Base-by-base conservation (phyloP, 495 filamentous ascomycete genomes). In the Xylaria intraflava region DNA sequence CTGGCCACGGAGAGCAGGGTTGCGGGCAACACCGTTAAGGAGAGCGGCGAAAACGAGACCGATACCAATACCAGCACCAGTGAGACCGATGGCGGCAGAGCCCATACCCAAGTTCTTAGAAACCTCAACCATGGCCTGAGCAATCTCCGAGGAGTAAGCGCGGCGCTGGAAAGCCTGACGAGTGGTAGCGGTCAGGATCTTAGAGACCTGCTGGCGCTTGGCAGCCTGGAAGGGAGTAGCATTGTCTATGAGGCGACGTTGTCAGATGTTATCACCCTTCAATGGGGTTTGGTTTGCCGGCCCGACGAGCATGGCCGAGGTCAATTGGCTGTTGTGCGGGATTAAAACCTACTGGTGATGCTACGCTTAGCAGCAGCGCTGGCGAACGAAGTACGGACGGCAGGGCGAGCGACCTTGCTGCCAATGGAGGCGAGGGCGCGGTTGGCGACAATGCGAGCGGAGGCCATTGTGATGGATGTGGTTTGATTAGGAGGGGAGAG, bases 51-150 rank as follows among this genome's bases (percentile, higher is more conserved):
- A 93, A 71, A 93, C 88, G 70, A 87, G 81, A 79, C 88, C 88
- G 77, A 91, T 90, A 87, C 88, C 87, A 77, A 89, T 85, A 89
- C 87, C 87, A 69, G 87, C 87, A 83, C 88, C 88, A 69, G 83
- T 86, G 62, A 93, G 85, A 83, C 88, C 88, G 71, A 93, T 88
- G 75, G 88, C 87, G 54, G 87, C 87, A 53, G 83, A 79, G 75
- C 87, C 87, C 79, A 89, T 88, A 79, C 87, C 87, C 61, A 88
- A 71, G 81, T 89, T 90, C 80, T 89, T 84, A 71, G 86, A 89
- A 72, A 88, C 85, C 76, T 87, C 83, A 65, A 90, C 85, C 82
- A 91, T 85, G 78, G 87, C 87, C 71, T 82, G 72, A 74, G 85
- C 85, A 75, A 89, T 83, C 80, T 89, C 85, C 67, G 84, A 87